Base-by-base conservation (phyloP, 768 basidiomycete genomes). In the Mycena floridula region DNA sequence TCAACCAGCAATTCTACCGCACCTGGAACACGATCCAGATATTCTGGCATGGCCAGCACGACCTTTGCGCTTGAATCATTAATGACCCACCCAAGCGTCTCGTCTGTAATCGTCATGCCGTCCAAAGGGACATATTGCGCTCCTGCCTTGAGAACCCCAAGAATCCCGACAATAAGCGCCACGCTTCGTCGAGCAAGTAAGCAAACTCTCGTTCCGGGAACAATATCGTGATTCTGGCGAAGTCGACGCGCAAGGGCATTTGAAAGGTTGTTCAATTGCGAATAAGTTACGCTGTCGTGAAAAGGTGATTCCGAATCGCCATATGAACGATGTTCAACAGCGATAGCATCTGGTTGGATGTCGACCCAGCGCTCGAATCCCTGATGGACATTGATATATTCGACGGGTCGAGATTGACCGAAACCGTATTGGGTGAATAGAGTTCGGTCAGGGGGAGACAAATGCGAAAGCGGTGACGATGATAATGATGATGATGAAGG, bases 41-140 rank as follows among this genome's bases (percentile, higher is more conserved):
- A 70, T 26, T 64, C 60, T 30, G 53, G 43, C 53, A 71, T 61
- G 8, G 60, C 61, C 27, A 74, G 64, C 5, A 70, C 66, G 2
- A 69, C 41, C 13, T 47, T 54, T 5, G 68, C 62, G 37, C 53
- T 47, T 0, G 72, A 62, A 48, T 74, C 70, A 27, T 55, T 44
- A 5, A 72, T 51, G 25, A 74, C 68, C 49, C 67, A 66, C 23
- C 57, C 58, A 9, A 75, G 58, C 0, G 70, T 70, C 35, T 66
- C 62, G 50, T 73, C 65, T 18, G 73, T 68, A 50, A 74, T 68
- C 40, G 69, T 72, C 21, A 61, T 59, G 5, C 67, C 72, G 51
- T 76, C 74, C 18, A 76, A 55, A 9, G 73, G 74, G 0, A 74
- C 67, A 48, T 76, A 76, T 16, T 69, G 63, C 1, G 59, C 73